A percentile compares a stretch with the other conserved stretches of the same genome.
Conservation (phyloP, 495 filamentous ascomycete species). For the Penicillium psychrofluorescens region DNA sequence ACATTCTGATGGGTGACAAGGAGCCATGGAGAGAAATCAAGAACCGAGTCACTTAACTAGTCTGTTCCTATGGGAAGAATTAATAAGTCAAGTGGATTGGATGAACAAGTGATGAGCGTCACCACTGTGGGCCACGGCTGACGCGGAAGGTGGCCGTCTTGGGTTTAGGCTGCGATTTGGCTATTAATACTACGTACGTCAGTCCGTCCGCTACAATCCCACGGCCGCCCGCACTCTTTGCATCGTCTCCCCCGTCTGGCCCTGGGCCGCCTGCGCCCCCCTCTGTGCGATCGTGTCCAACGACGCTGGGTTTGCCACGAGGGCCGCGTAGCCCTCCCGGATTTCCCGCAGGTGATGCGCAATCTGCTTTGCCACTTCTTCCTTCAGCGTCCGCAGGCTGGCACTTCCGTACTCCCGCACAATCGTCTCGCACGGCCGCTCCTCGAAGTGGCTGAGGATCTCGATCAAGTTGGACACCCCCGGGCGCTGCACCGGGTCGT, state of each 20-base stretch:
- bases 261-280: constrained; percentile 53
- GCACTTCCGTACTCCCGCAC: constrained; percentile 43
- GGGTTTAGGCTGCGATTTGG: too few relatives aligned
- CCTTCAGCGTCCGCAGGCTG: constrained; percentile 59
- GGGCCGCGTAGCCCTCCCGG: constrained; percentile 50
- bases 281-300: constrained; percentile 52
- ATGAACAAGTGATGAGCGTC: too few relatives aligned
- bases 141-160: too few relatives aligned
- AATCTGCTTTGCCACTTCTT: constrained; percentile 48
- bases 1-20: too few relatives aligned
- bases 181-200: not conserved
- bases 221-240: constrained; percentile 49
- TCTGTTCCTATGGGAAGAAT: not conserved
- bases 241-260: constrained; percentile 66
- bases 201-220: constrained; percentile 40
- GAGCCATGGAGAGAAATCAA: too few relatives aligned
- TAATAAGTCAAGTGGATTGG: too few relatives aligned
- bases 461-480: constrained; percentile 84
- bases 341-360: constrained; percentile 47
- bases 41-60: too few relatives aligned
- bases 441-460: constrained; percentile 61
- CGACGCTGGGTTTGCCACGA: constrained; percentile 44
- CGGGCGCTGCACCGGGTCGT: constrained; percentile 62
- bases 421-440: constrained; percentile 44
- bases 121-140: too few relatives aligned